Base-by-base conservation (phyloP, 1,139 yeast species). In the Pichia sp. region DNA sequence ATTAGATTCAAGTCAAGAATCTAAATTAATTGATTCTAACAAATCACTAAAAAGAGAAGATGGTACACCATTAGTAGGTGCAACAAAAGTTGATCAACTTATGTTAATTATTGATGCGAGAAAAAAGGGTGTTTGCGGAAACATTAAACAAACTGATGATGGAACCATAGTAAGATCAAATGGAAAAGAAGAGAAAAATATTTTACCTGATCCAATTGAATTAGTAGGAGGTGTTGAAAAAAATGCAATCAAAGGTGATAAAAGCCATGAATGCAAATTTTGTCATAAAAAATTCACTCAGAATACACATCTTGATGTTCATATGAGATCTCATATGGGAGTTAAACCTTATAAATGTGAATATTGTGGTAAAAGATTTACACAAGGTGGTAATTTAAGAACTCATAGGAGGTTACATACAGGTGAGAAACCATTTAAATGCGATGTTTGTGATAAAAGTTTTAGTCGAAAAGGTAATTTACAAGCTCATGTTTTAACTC, bases 31-130 rank as follows among this genome's bases (percentile, higher is more conserved):
- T 22, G 57, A 28, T 46, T 59, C 34, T 46, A 50, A 42, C 55
- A 49, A 47, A 53, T 57, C 39, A 35, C 68, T 69, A 23, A 69
- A 67, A 45, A 62, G 68, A 4, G 83, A 77, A 39, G 82, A 78
- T 57, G 82, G 80, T 2, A 68, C 82, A 40, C 90, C 90, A 5
- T 67, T 82, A 30, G 65, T 87, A 16, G 96, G 96, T 0, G 89
- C 92, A 3, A 87, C 96, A 0, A 84, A 84, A 59, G 87, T 89
- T 36, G 97, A 89, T 63, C 94, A 84, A 57, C 68, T 89, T 58
- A 87, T 89, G 96, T 70, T 89, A 47, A 86, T 87, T 32, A 83
- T 89, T 45, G 96, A 89, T 62, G 95, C 96, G 0, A 73, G 94
- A 47, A 85, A 82, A 51, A 82, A 84, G 51, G 87, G 89, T 22